Evolutionary conservation across 805 yeast species (phyloP), one percentile per base, ranked within the genome.

Genomic region (Torulaspora microellipsoides): DNA sequence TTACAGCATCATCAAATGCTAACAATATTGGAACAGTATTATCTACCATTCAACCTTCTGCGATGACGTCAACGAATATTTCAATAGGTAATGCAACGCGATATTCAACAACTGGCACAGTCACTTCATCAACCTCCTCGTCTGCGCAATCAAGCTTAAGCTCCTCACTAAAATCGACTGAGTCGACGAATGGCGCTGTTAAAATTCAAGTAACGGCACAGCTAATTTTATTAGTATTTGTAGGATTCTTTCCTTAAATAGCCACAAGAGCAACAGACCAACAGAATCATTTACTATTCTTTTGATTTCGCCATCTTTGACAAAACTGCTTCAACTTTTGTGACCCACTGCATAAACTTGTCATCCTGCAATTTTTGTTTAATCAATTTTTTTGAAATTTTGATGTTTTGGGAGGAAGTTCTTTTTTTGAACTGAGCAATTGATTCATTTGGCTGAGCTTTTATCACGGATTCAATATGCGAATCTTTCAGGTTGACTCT

Each of bases 301-400:
- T n/a, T 40, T 15, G 34, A 20, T 32, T 28, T 23, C 9, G 42
- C n/a, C 47, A 46, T 36, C 8, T 37, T 47, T 9, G 28, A 28
- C 8, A 47, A 23, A 34, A 36, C 37, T 2, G 31, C 34, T 27
- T 47, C 50, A 9, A 47, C 50, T 34, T 47, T 43, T 48, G 59
- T 43, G 41, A 62, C 67, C 64, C 62, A 62, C 43, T 49, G 52
- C 45, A 54, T 45, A 30, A 62, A 62, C 8, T 49, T 40, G 15
- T 43, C 45, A 38, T 62, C 64, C 11, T 51, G 47, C 11, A 62
- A 34, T 40, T 54, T 61, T 31, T 46, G 27, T 39, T 48, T 48
- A 15, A 62, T 48, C 9, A 32, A 36, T 28, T 36, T 54, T 45
- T 52, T 52, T 15, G 59, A 46, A 11, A 55, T 53, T 35, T 47